Conservation (phyloP, 306 rosid genomes). For the Castanea mollissima region DNA sequence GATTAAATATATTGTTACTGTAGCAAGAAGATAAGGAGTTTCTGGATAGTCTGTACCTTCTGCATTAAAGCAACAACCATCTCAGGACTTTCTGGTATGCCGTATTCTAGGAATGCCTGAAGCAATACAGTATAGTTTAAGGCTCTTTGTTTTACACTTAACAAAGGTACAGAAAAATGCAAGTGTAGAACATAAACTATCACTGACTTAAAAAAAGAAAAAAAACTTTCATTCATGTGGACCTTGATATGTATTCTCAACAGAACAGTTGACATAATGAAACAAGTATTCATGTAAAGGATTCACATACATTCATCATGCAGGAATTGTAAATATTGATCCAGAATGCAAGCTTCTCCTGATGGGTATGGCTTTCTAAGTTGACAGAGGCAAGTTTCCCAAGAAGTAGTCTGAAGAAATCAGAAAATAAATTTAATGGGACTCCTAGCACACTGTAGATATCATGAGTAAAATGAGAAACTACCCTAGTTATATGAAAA, state of each 20-base stretch:
- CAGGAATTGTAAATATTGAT: constrained; percentile 91
- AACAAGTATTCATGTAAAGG: neutral
- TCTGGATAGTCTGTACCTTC: constrained; percentile 43
- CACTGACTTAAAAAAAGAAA: constrained; percentile 2
- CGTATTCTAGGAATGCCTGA: constrained; percentile 78
- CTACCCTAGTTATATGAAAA: neutral
- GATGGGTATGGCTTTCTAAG: constrained; percentile 65
- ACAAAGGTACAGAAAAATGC: neutral
- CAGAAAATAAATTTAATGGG: constrained; percentile 13
- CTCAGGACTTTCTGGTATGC: constrained; percentile 82
- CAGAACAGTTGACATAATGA: neutral
- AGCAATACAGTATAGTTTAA: constrained; percentile 22
- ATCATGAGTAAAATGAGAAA: constrained; percentile 5
- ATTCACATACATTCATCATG: constrained; percentile 75
- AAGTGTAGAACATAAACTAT: neutral
- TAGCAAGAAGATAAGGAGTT: constrained; percentile 7
- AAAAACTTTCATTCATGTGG: neutral
- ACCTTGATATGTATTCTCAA: neutral
- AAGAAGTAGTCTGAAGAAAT: constrained; percentile 63
- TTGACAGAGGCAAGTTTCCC: constrained; percentile 76
- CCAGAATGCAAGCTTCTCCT: constrained; percentile 98
- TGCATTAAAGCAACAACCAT: constrained; percentile 66
- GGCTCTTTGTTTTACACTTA: constrained; percentile 12
- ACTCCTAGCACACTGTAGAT: constrained; percentile 5
- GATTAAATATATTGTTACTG: neutral